Base-by-base conservation (phyloP, 2,329 filamentous ascomycete genomes). In the Fusarium buharicum region DNA sequence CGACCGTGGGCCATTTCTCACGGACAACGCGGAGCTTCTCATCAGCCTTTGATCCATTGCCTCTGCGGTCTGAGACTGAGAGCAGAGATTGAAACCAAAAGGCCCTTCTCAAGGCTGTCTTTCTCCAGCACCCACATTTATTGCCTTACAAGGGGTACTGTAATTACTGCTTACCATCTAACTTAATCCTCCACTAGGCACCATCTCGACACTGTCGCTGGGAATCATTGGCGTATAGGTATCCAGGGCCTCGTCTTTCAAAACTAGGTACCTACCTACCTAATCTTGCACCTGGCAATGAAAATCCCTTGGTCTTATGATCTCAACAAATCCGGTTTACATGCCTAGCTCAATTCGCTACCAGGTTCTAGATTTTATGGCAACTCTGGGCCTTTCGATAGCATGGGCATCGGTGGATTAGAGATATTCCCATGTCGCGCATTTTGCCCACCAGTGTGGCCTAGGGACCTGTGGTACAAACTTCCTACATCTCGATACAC, bases 91-190 rank as follows among this genome's bases (percentile, higher is more conserved):
- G 28, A 59, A 47, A 37, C 28, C n/a, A 18, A 14, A n/a, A 12
- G 30, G 24, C 36, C 30, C 17, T 31, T n/a, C 33, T 59, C 33
- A 39, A 45, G 44, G 40, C 22, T 41, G 27, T 44, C 36, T 50
- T 38, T 44, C 36, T 50, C 41, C 38, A 14, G 30, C 40, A 34
- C 46, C 57, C 61, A 48, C 61, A 43, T 50, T 49, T 47, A 37
- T 54, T 53, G 51, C 47, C 45, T 62, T 45, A 33, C 40, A 36
- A 27, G 36, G 44, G 53, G 62, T 66, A 49, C 62, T 66, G 62
- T 6, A 65, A 63, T 66, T 63, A 66, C 51, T 59, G 53, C 49
- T 51, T 51, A 50, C 45, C n/a, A 22, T 33, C 44, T 37, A 50
- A 39, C 13, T 41, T 17, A 16, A 16, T 11, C 33, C n/a, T n/a